Evolutionary conservation across 352 stramenopile genomes (phyloP).

Genomic region (Phytophthora lateralis): DNA sequence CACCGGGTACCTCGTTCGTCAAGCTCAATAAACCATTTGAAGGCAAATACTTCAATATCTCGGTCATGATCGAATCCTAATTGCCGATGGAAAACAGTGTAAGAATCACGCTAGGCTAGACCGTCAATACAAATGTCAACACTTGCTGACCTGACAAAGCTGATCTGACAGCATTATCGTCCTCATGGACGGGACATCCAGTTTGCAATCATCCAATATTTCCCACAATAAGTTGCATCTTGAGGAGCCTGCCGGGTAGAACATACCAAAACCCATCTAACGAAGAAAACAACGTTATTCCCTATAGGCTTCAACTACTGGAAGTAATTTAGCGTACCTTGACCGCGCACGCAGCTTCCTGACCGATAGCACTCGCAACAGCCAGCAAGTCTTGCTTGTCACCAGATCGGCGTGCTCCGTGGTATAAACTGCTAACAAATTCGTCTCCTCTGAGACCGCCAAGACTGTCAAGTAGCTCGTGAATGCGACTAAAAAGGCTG

Average conservation of each 20-base stretch:
- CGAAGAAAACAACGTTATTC: constrained; percentile 5
- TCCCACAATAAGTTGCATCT: constrained; percentile 27
- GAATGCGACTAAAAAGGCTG: constrained; percentile 18
- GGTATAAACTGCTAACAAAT: constrained; percentile 11
- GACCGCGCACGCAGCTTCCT: constrained; percentile 47
- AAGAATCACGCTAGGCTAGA: constrained; percentile 1
- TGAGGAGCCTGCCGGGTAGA: constrained; percentile 40
- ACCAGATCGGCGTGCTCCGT: not conserved
- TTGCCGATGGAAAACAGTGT: not conserved
- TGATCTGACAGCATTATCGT: constrained; percentile 32
- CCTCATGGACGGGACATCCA: constrained; percentile 22
- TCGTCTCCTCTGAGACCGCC: constrained; percentile 6
- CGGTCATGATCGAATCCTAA: constrained; percentile 34
- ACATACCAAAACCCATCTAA: constrained; percentile 55
- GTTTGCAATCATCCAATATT: constrained; percentile 22
- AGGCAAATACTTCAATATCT: constrained; percentile 30
- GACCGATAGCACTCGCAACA: constrained; percentile 34
- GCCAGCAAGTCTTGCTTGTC: constrained; percentile 3
- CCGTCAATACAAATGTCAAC: not conserved
- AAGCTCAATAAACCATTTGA: constrained; percentile 6
- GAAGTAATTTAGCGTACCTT: constrained; percentile 34
- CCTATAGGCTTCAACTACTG: not conserved
- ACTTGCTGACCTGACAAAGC: constrained; percentile 23
- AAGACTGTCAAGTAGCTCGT: constrained; percentile 27
- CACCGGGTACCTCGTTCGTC: not conserved